Percentiles rank a stretch among this genome's conserved stretches.
These are phyloP conservation scores for Eimeria falciformis DNA, from an alignment of 169 alveolate species.

Conservation along the genomic window DNA sequence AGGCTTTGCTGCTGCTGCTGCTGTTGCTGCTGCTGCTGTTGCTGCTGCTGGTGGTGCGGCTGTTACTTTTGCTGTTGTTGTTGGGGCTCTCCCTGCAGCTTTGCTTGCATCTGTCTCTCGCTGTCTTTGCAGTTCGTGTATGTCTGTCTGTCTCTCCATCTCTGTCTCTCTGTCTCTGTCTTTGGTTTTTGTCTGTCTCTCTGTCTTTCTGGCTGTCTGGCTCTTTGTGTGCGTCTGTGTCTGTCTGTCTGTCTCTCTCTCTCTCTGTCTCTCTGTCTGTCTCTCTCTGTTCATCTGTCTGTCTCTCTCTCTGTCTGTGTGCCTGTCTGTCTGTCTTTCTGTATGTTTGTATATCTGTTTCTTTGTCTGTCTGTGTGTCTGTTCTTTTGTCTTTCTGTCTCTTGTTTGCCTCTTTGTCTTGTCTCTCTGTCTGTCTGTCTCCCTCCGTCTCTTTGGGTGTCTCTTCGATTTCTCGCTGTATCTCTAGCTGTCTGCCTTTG, in stretches of 20 bases:
- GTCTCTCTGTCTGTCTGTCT: neutral
- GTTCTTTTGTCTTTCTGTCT: neutral
- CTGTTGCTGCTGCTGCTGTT: neutral
- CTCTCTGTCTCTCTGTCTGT: too few species aligned
- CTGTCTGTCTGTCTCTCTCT: too few species aligned
- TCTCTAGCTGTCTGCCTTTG: neutral
- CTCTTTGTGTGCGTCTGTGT: neutral
- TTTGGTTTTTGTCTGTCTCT: too few species aligned
- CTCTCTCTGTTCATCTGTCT: neutral
- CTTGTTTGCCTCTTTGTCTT: neutral
- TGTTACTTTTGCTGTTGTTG: neutral
- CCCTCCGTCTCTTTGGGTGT: neutral
- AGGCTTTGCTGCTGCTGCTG: conserved; percentile 17
- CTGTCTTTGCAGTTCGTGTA: neutral
- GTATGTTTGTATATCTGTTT: too few species aligned
- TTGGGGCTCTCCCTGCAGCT: too few species aligned
- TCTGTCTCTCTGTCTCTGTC: too few species aligned
- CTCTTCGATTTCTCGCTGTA: neutral
- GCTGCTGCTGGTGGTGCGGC: neutral
- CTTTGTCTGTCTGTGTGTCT: neutral
- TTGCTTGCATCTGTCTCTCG: neutral
- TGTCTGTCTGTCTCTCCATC: neutral
- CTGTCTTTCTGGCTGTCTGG: too few species aligned
- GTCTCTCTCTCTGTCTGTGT: neutral
- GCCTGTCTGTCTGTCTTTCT: neutral